Conservation (phyloP, 495 filamentous ascomycete genomes). For the Hypoxylon fuscum region DNA sequence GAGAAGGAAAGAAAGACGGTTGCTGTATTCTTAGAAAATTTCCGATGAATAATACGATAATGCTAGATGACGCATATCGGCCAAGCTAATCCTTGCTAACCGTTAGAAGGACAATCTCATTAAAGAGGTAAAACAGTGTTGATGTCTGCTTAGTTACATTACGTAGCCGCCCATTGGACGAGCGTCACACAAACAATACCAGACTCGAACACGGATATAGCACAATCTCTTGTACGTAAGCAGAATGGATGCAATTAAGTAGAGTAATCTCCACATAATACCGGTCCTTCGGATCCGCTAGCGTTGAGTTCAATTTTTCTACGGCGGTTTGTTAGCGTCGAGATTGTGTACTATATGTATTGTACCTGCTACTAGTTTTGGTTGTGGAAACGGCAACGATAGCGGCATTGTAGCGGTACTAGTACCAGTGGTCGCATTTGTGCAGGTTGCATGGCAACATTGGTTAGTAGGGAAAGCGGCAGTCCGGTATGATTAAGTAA, state of each 20-base stretch:
- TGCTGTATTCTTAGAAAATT: slow-evolving; percentile 25
- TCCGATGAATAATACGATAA: slow-evolving; percentile 25
- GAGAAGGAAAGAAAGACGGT: neutral
- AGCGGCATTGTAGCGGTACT: neutral
- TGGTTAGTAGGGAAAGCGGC: slow-evolving; percentile 6
- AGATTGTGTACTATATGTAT: no score
- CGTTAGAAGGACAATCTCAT: neutral
- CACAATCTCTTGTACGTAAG: neutral
- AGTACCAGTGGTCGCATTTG: slow-evolving; percentile 27
- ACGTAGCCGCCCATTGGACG: neutral
- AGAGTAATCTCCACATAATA: slow-evolving; percentile 18
- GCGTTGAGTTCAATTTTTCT: slow-evolving; percentile 34
- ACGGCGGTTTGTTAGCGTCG: slow-evolving; percentile 8
- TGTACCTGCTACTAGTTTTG: no score
- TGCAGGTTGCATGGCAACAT: slow-evolving; percentile 4
- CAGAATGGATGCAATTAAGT: slow-evolving; percentile 17
- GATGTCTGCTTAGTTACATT: slow-evolving; percentile 8
- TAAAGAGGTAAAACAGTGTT: neutral
- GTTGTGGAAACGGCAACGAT: no score
- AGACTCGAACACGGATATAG: neutral
- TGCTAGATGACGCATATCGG: slow-evolving; percentile 39
- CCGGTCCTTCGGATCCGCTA: slow-evolving; percentile 32
- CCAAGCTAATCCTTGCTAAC: neutral
- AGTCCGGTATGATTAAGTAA: slow-evolving; percentile 37
- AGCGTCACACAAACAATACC: neutral